Evolutionary conservation across 345 rosid species (phyloP).

Genomic region (Salix viminalis): DNA sequence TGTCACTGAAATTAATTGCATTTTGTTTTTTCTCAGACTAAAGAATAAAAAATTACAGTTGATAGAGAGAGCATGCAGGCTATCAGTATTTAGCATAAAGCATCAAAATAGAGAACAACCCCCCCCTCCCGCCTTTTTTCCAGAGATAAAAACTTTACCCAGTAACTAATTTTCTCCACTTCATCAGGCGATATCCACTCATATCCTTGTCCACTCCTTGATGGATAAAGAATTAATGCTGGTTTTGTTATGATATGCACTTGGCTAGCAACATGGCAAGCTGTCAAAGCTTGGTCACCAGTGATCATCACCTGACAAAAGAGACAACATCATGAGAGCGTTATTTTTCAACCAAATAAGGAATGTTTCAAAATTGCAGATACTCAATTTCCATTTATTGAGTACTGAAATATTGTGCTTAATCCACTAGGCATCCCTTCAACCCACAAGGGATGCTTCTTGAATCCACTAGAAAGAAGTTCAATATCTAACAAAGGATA

Average conservation of each 20-base stretch:
- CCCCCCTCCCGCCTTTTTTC: not conserved
- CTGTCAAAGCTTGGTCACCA: constrained; percentile 99
- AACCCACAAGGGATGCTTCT: not conserved
- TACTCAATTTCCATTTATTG: not conserved
- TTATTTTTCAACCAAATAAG: not conserved
- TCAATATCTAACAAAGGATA: constrained; percentile 8
- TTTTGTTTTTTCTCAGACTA: constrained; percentile 18
- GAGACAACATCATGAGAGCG: not conserved
- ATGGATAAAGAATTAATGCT: constrained; percentile 61
- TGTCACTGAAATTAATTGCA: constrained; percentile 50
- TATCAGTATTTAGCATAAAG: not conserved
- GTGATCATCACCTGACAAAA: constrained; percentile 87
- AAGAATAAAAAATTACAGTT: not conserved
- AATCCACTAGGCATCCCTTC: not conserved
- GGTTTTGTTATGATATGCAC: constrained; percentile 89
- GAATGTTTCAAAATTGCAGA: not conserved
- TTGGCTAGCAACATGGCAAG: constrained; percentile 97
- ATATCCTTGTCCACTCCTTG: constrained; percentile 41
- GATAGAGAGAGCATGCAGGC: not conserved
- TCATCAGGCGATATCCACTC: constrained; percentile 96
- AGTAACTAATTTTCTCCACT: constrained; percentile 56
- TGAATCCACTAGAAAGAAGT: not conserved
- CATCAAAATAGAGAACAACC: not conserved
- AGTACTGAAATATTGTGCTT: no score
- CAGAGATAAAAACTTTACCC: constrained; percentile 41